These are phyloP conservation scores for Penicillium sp. DNA, from an alignment of 2,329 filamentous ascomycete species.

Conservation along the genomic window DNA sequence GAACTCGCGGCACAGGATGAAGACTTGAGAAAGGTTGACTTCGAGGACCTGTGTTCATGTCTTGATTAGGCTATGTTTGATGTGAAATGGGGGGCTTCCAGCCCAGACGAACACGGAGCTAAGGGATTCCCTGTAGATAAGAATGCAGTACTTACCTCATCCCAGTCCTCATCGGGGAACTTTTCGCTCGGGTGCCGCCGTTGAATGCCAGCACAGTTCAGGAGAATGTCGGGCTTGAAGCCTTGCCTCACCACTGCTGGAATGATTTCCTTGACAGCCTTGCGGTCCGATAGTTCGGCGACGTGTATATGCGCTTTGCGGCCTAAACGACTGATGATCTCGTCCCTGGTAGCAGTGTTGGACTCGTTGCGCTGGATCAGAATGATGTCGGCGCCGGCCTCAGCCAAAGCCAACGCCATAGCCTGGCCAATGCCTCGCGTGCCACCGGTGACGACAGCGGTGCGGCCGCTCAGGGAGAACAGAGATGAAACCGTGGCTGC, in stretches of 20 bases:
- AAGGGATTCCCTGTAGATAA: neutral
- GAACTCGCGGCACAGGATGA: constrained; percentile 52
- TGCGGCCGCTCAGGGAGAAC: constrained; percentile 46
- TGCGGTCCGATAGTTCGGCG: constrained; percentile 47
- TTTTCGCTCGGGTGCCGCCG: constrained; percentile 71
- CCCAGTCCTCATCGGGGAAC: constrained; percentile 78
- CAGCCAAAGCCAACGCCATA: constrained; percentile 51
- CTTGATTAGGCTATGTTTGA: neutral
- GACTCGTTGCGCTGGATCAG: constrained; percentile 51
- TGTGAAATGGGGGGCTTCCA: neutral
- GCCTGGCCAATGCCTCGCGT: constrained; percentile 51
- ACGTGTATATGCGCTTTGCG: constrained; percentile 47
- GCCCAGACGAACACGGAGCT: neutral
- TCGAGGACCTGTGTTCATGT: constrained; percentile 65
- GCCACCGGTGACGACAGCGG: constrained; percentile 51
- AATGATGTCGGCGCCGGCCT: constrained; percentile 51
- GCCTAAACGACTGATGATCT: constrained; percentile 41
- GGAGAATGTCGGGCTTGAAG: constrained; percentile 70
- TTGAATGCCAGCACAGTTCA: constrained; percentile 89
- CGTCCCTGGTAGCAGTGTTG: constrained; percentile 47
- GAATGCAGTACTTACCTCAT: constrained; percentile 52
- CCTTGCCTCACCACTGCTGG: constrained; percentile 43
- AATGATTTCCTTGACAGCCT: constrained; percentile 44
- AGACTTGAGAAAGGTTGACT: constrained; percentile 82
- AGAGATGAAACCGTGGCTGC: constrained; percentile 32